Evolutionary conservation across 306 rosid genomes (phyloP).

Genomic region (Chamaecrista fasciculata): DNA sequence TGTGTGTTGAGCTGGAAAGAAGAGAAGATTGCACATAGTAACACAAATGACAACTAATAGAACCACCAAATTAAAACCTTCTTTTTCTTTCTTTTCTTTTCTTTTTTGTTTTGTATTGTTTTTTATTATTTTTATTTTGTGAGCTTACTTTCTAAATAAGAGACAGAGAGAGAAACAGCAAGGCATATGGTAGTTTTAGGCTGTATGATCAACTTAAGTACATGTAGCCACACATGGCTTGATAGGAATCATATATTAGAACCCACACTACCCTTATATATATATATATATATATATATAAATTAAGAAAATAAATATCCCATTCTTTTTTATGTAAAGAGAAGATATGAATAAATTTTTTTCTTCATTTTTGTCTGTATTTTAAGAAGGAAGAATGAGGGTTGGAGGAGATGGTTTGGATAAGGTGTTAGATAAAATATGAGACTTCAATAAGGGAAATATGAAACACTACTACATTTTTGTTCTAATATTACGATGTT

Average conservation of each 20-base stretch:
- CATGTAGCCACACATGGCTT: not conserved
- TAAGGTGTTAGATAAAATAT: not conserved
- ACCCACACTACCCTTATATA: not conserved
- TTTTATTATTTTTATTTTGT: no score
- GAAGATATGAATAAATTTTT: not conserved
- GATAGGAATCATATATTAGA: constrained; percentile 1
- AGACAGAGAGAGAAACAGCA: not conserved
- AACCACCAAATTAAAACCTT: no score
- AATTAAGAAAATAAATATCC: no score
- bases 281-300: not conserved
- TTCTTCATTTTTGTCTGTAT: not conserved
- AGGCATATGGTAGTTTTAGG: constrained; percentile 19
- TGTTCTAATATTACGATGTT: no score
- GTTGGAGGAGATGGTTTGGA: not conserved
- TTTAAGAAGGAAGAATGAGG: not conserved
- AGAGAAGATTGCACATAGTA: constrained; percentile 44
- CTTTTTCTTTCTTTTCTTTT: not conserved
- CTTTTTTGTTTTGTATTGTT: no score
- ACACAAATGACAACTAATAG: constrained; percentile 62
- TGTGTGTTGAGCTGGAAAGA: constrained; percentile 76
- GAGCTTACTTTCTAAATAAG: not conserved
- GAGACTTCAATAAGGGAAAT: not conserved
- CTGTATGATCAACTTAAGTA: not conserved
- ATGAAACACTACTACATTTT: no score
- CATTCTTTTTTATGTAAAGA: no score